phyloP scores from a whole-genome alignment of 805 yeast genomes.

The Hanseniaspora lachancei region DNA sequence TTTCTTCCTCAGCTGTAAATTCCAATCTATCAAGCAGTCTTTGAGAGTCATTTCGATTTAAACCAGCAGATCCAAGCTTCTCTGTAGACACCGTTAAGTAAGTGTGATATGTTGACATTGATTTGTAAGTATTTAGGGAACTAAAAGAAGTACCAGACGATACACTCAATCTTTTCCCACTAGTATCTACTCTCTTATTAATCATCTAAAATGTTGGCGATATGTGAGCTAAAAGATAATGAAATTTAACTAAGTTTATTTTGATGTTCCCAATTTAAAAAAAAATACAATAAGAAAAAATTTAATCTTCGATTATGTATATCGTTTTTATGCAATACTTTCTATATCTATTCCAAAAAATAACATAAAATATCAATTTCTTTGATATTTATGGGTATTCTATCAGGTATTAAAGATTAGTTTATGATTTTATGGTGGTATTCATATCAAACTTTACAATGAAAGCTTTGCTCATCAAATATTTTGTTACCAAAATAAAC shows the following conservation, averaged over 20 bases:
- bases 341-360: too few species aligned
- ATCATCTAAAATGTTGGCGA: not conserved
- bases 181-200: not conserved
- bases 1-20: constrained; percentile 23
- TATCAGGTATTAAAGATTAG: too few species aligned
- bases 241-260: not conserved
- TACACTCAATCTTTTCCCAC: constrained; percentile 18
- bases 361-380: too few species aligned
- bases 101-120: constrained; percentile 9
- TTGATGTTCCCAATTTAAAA: not conserved
- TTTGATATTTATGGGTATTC: too few species aligned
- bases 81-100: constrained; percentile 1
- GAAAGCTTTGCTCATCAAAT: too few species aligned
- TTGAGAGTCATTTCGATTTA: constrained; percentile 15
- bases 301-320: too few species aligned
- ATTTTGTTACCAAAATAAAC: too few species aligned
- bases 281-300: too few species aligned
- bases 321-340: too few species aligned
- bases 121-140: constrained; percentile 3
- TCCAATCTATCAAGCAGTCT: constrained; percentile 26
- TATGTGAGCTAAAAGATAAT: not conserved
- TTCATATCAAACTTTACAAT: too few species aligned
- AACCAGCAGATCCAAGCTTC: not conserved
- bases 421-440: not conserved
- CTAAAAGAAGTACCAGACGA: constrained; percentile 23